Percentiles rank a stretch among this genome's conserved stretches.
These are phyloP conservation scores for Grosmannia clavigera DNA, from an alignment of 2,329 filamentous ascomycete genomes.

Conservation along the genomic window DNA sequence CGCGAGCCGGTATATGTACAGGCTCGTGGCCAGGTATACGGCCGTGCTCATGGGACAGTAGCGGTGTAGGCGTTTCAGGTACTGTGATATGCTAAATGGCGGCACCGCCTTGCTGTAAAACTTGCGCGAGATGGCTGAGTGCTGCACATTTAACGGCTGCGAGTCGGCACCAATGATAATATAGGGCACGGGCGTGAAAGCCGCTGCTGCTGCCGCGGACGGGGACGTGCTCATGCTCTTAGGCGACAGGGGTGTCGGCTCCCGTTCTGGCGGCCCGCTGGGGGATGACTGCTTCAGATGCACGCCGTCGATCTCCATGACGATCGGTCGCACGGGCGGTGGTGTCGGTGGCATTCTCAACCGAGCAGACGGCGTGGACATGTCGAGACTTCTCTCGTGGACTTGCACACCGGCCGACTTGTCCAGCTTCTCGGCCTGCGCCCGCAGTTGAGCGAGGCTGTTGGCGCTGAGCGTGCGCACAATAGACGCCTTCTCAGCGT, in stretches of 20 bases:
- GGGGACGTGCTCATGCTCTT: neutral
- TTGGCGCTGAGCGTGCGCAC: conserved; percentile 44
- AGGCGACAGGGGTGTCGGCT: conserved; percentile 30
- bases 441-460: conserved; percentile 33
- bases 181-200: conserved; percentile 32
- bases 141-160: conserved; percentile 63
- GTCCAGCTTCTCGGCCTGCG: conserved; percentile 26
- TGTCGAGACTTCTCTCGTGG: neutral
- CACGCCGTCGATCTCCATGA: conserved; percentile 38
- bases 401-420: neutral
- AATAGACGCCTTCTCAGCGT: conserved; percentile 49
- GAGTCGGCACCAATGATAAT: conserved; percentile 55
- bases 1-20: conserved; percentile 76
- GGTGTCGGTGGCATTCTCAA: conserved; percentile 13
- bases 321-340: conserved; percentile 8
- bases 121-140: conserved; percentile 75
- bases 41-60: conserved; percentile 91
- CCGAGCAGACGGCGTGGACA: neutral
- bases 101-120: conserved; percentile 88
- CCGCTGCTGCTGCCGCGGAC: conserved; percentile 1
- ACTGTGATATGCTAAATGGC: conserved; percentile 70
- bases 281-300: conserved; percentile 24
- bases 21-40: conserved; percentile 79
- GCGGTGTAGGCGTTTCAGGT: conserved; percentile 73
- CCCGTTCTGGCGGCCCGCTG: conserved; percentile 11